Conservation (phyloP, 1,284 basidiomycete species). For the Malassezia yamatoensis region DNA sequence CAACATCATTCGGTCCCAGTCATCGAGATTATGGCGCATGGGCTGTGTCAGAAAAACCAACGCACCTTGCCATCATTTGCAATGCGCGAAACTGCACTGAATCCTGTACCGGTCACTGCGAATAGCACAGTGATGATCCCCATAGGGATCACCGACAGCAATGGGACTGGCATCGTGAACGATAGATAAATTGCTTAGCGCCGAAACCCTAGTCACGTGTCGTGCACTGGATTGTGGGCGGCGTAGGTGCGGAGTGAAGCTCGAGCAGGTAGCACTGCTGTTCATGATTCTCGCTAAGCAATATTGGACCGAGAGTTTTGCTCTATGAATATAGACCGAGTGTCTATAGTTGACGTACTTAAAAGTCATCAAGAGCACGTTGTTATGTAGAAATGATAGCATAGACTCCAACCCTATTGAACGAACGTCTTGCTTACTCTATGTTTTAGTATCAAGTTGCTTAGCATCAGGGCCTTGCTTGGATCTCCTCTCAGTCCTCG, state of each 20-base stretch:
- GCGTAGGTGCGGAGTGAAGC: background rate
- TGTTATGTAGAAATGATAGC: no score
- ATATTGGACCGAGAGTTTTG: no score
- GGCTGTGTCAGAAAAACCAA: constrained; percentile 21
- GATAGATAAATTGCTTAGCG: background rate
- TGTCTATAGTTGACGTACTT: no score
- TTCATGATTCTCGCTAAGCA: no score
- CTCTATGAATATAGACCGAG: no score
- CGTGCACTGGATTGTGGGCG: background rate
- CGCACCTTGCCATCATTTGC: constrained; percentile 47
- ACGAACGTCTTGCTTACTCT: no score
- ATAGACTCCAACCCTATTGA: no score
- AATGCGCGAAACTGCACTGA: constrained; percentile 33
- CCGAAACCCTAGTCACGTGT: constrained; percentile 8
- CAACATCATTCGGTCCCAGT: constrained; percentile 48
- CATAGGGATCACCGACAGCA: constrained; percentile 46
- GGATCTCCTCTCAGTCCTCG: no score
- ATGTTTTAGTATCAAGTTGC: no score
- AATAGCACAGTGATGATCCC: constrained; percentile 46
- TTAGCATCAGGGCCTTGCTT: no score
- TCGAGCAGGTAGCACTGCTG: no score
- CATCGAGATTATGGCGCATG: constrained; percentile 40
- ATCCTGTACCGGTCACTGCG: constrained; percentile 45
- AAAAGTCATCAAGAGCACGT: no score
- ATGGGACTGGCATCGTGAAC: constrained; percentile 45